These are phyloP conservation scores for Leccinum broughii DNA, from an alignment of 768 basidiomycete genomes.

Conservation along the genomic window DNA sequence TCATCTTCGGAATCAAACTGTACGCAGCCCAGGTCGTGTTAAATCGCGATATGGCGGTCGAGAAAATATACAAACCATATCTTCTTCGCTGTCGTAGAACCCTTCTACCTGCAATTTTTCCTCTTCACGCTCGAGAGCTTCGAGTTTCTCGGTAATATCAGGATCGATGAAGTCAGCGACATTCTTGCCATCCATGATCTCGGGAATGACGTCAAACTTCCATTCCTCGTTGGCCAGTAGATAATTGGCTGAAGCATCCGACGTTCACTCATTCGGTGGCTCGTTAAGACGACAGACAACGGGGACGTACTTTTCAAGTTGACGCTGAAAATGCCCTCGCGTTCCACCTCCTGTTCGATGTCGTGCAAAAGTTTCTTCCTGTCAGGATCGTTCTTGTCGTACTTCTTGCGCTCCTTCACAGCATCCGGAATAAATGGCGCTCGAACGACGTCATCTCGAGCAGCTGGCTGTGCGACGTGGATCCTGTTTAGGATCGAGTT, in stretches of 20 bases:
- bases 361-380: slow-evolving; percentile 74
- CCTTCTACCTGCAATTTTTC: slow-evolving; percentile 92
- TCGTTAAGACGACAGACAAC: background rate
- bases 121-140: slow-evolving; percentile 96
- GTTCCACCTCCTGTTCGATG: slow-evolving; percentile 82
- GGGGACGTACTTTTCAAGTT: slow-evolving; percentile 74
- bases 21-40: background rate
- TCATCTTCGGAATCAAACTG: slow-evolving; percentile 72
- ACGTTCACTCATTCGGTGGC: slow-evolving; percentile 2
- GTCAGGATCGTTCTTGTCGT: slow-evolving; percentile 86
- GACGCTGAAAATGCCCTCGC: slow-evolving; percentile 88
- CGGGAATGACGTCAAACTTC: slow-evolving; percentile 98
- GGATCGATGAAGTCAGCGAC: slow-evolving; percentile 98
- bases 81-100: slow-evolving; percentile 89
- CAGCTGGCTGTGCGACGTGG: slow-evolving; percentile 90
- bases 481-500: slow-evolving; percentile 93
- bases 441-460: slow-evolving; percentile 87
- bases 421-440: slow-evolving; percentile 87
- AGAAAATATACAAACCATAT: slow-evolving; percentile 57
- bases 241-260: slow-evolving; percentile 73
- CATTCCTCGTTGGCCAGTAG: slow-evolving; percentile 85
- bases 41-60: background rate
- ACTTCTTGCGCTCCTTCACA: slow-evolving; percentile 74
- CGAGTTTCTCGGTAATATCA: slow-evolving; percentile 95
- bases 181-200: slow-evolving; percentile 98